Percentiles rank a stretch among this genome's conserved stretches.
Conservation (phyloP, 352 stramenopile species). For the Hyaloperonospora arabidopsidis region DNA sequence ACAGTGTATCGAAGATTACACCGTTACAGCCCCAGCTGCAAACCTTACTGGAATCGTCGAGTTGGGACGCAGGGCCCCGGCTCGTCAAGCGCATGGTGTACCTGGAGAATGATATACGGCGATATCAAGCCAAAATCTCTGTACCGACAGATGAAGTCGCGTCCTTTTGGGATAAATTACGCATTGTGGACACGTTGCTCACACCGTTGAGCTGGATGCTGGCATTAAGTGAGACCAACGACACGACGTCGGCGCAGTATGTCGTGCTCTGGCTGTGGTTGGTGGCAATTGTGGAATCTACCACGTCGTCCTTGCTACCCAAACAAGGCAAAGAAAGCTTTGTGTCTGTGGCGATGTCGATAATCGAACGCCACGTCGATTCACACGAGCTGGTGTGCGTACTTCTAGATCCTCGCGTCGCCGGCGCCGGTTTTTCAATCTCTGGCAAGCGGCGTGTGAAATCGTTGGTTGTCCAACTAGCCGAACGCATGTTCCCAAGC, state of each 20-base stretch:
- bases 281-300: constrained; percentile 17
- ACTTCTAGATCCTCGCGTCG: constrained; percentile 41
- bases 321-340: constrained; percentile 12
- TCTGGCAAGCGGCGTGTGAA: constrained; percentile 39
- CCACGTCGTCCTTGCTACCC: constrained; percentile 7
- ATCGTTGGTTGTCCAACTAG: constrained; percentile 36
- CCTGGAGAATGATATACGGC: constrained; percentile 21
- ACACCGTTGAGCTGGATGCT: constrained; percentile 42
- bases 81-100: constrained; percentile 24
- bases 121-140: constrained; percentile 14
- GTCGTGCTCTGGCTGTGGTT: constrained; percentile 46
- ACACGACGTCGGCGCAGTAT: constrained; percentile 34
- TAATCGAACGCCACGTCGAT: constrained; percentile 15
- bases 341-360: constrained; percentile 5
- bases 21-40: constrained; percentile 8
- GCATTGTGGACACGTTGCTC: constrained; percentile 27
- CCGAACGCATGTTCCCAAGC: constrained; percentile 20
- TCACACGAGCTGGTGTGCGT: constrained; percentile 40
- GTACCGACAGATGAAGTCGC: constrained; percentile 10
- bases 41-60: constrained; percentile 5
- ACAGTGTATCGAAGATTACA: constrained; percentile 17
- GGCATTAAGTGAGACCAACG: constrained; percentile 29
- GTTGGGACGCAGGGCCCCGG: constrained; percentile 17
- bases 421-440: constrained; percentile 32
- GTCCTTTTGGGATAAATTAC: constrained; percentile 32